Base-by-base conservation (phyloP, 2,329 filamentous ascomycete species). In the Stenocarpella maydis region DNA sequence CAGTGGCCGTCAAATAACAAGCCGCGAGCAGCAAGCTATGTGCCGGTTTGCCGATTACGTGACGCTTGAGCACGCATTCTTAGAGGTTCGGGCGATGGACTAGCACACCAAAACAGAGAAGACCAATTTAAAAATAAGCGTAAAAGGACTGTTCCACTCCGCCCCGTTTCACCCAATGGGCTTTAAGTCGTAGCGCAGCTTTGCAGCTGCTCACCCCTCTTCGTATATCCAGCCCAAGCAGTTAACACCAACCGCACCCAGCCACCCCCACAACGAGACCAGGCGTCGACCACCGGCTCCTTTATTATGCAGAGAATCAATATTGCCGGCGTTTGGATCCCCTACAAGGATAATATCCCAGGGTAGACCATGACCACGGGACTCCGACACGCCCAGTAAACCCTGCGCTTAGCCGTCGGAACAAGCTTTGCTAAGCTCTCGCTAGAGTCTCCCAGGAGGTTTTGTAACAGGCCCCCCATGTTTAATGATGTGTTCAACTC, bases 31-130 rank as follows among this genome's bases (percentile, higher is more conserved):
- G 24, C 41, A 19, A 34, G 28, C 31, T 15, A 63, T 49, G 28
- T 63, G 58, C 58, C 58, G 58, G 34, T 12, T 37, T 63, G 41
- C 43, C 58, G 58, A 63, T 63, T 14, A 49, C 58, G 58, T 43
- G 58, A 49, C 43, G 19, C 26, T 21, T 15, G 7, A 31, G 21
- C 1, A 47, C 45, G 26, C 39, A 17, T n/a, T n/a, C 3, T 19
- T 15, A n/a, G n/a, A 60, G 9, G 55, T 12, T 26, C 12, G 43
- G n/a, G 28, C 28, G n/a, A 17, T 19, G 41, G 41, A 34, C 24
- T 5, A 12, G 3, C 12, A 41, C 43, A 28, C 43, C n/a, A 37
- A 26, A 49, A 37, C 9, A 34, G 31, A 49, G n/a, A 37, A 37
- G 49, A 63, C 49, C 4, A n/a, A 49, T 37, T 49, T 24, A 63